Percentiles rank a stretch among this genome's conserved stretches.
These are phyloP conservation scores for Fusarium miscanthi DNA, from an alignment of 2,329 filamentous ascomycete genomes.

Conservation along the genomic window DNA sequence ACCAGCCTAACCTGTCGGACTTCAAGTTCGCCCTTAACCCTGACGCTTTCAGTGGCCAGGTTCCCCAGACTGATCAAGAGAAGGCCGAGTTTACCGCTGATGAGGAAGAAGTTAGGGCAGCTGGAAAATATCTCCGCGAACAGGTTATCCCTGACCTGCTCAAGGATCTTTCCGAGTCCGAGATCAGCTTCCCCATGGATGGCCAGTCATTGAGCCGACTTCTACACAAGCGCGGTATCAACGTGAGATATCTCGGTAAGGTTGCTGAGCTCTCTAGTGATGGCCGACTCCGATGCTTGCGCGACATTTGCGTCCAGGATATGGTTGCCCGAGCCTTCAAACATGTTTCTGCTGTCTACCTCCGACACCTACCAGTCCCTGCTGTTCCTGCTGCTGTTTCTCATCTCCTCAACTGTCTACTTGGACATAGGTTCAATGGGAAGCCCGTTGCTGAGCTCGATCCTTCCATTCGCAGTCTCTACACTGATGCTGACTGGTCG, in stretches of 20 bases:
- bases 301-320: slow-evolving; percentile 83
- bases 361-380: slow-evolving; percentile 81
- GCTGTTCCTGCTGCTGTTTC: slow-evolving; percentile 83
- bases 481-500: slow-evolving; percentile 82
- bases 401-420: slow-evolving; percentile 92
- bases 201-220: slow-evolving; percentile 89
- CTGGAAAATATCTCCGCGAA: slow-evolving; percentile 80
- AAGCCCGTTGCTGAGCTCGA: slow-evolving; percentile 84
- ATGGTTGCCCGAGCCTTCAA: slow-evolving; percentile 98
- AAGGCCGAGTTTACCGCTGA: slow-evolving; percentile 85
- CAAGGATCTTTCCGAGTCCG: slow-evolving; percentile 87
- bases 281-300: slow-evolving; percentile 79
- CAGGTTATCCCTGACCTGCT: slow-evolving; percentile 87
- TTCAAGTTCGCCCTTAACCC: slow-evolving; percentile 94
- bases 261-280: slow-evolving; percentile 78
- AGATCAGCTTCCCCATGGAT: slow-evolving; percentile 98
- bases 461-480: slow-evolving; percentile 76
- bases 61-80: slow-evolving; percentile 89
- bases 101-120: slow-evolving; percentile 87
- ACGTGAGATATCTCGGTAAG: slow-evolving; percentile 93
- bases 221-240: slow-evolving; percentile 96
- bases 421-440: slow-evolving; percentile 81
- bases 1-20: slow-evolving; percentile 84
- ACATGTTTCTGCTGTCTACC: slow-evolving; percentile 83
- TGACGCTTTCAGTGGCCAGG: slow-evolving; percentile 93